Base-by-base conservation (phyloP, 306 rosid genomes). In the Fragaria nilgerrensis region DNA sequence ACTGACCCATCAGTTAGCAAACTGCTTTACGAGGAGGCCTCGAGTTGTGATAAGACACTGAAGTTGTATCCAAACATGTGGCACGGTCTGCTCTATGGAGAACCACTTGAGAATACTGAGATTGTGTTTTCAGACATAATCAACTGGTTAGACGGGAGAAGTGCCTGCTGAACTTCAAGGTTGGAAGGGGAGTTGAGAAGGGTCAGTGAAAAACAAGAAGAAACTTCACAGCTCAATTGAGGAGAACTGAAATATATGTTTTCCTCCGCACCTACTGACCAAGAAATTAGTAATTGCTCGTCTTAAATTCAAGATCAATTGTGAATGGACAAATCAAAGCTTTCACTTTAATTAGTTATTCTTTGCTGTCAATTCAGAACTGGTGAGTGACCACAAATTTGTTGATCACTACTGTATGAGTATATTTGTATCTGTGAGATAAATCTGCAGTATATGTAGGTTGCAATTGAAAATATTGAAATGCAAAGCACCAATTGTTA, bases 21-120 rank as follows among this genome's bases (percentile, higher is more conserved):
- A 23, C 88, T 79, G 59, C 87, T 95, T 7, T 75, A 85, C 44
- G 83, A 89, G 0, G 80, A 74, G 53, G 97, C 99, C 0, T 73
- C 88, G 17, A 92, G 97, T 79, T 3, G 80, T 2, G 97, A 95
- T 52, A 95, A 90, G 91, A 87, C 90, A 23, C 5, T 95, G 13
- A 92, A 86, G 83, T 1, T 88, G 84, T 95, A 95, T 63, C 89
- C 96, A 11, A 79, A 62, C 36, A 95, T 95, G 97, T 92, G 98
- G 99, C 99, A 95, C 58, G 93, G 94, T 29, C 75, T 92, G 7
- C 82, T 95, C 34, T 90, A 90, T 4, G 99, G 99, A 61, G 99
- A 95, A 84, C 84, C 96, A n/a, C 79, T 74, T 0, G 87, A 90
- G 44, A 95, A 95, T 61, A 67, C 81, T 39, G 39, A 87, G 5